Percentiles rank a stretch among this genome's conserved stretches.
phyloP scores from a whole-genome alignment of 2,329 filamentous ascomycete species.

The Truncatella angustata region DNA sequence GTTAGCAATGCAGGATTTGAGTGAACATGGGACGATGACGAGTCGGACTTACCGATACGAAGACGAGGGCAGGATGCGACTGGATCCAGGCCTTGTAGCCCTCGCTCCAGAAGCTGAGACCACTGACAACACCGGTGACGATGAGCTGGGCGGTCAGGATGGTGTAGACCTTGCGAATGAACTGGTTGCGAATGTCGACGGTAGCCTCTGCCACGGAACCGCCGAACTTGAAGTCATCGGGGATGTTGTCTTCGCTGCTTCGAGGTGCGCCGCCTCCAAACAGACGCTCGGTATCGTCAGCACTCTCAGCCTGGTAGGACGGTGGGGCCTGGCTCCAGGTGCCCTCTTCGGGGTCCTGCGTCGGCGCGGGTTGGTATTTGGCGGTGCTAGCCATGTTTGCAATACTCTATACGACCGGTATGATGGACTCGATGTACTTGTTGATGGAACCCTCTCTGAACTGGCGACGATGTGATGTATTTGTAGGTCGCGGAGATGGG shows the following conservation, averaged over 20 bases:
- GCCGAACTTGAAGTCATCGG: constrained; percentile 99
- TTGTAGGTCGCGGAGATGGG: neutral
- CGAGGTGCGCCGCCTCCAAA: constrained; percentile 68
- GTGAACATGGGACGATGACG: neutral
- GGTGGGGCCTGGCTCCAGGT: constrained; percentile 71
- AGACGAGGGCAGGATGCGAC: constrained; percentile 77
- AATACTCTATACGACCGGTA: neutral
- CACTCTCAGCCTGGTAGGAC: constrained; percentile 60
- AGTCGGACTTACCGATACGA: constrained; percentile 62
- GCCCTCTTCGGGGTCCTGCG: constrained; percentile 80
- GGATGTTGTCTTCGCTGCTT: constrained; percentile 83
- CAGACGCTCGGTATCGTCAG: constrained; percentile 55
- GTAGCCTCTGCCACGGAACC: constrained; percentile 91
- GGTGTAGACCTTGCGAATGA: constrained; percentile 94
- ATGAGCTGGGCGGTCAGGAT: constrained; percentile 96
- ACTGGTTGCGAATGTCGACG: constrained; percentile 94
- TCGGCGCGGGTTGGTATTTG: constrained; percentile 80
- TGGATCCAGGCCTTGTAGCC: constrained; percentile 88
- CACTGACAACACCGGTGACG: constrained; percentile 76
- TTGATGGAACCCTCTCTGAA: neutral
- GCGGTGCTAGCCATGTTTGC: constrained; percentile 68
- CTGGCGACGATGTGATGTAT: neutral
- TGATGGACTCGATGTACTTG: neutral
- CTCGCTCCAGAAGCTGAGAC: constrained; percentile 79
- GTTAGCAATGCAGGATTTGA: neutral